Conservation (phyloP, 371 early-diverging fungal species). For the Mortierella sp. region DNA sequence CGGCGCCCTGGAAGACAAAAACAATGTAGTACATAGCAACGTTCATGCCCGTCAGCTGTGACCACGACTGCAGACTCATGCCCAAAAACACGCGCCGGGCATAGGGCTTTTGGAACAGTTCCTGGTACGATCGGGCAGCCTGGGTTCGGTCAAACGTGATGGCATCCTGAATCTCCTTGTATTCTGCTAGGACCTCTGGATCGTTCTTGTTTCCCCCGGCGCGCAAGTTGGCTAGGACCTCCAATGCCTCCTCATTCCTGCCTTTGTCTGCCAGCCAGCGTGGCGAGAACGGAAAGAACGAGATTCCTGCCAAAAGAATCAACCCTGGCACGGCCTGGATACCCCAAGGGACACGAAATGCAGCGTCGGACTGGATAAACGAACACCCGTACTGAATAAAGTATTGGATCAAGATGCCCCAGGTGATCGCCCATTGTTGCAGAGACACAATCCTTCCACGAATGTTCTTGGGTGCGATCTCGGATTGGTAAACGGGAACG, state of each 20-base stretch:
- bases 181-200: conserved; percentile 74
- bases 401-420: conserved; percentile 77
- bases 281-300: conserved; percentile 89
- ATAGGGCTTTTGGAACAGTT: conserved; percentile 73
- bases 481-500: conserved; percentile 93
- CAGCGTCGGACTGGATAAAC: conserved; percentile 61
- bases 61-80: conserved; percentile 76
- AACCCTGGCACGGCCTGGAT: conserved; percentile 81
- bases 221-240: conserved; percentile 78
- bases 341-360: conserved; percentile 87
- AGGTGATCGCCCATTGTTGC: conserved; percentile 91
- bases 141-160: conserved; percentile 74
- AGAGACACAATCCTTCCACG: conserved; percentile 90
- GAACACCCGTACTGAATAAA: conserved; percentile 76
- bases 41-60: conserved; percentile 83
- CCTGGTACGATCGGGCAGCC: conserved; percentile 74
- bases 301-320: conserved; percentile 75
- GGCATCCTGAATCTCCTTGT: conserved; percentile 73
- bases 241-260: conserved; percentile 72
- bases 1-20: conserved; percentile 74
- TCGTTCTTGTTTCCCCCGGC: conserved; percentile 62
- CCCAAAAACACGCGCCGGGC: conserved; percentile 73
- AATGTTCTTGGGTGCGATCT: conserved; percentile 87
- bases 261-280: conserved; percentile 87
- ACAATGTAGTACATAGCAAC: conserved; percentile 81